phyloP scores from a whole-genome alignment of 345 rosid species.

The Melastoma malabathricum region DNA sequence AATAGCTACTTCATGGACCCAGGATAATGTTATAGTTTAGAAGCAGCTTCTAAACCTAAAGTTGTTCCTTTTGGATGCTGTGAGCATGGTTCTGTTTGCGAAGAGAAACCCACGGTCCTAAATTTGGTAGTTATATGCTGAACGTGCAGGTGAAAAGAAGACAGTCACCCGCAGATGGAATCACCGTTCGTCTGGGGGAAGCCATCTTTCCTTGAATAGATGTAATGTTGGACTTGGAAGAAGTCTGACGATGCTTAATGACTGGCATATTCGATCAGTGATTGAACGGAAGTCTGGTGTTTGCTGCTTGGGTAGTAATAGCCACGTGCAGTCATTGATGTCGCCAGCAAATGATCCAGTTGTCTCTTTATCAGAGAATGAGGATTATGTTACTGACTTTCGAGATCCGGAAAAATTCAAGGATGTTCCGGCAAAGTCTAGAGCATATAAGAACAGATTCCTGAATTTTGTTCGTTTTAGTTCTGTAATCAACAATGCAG shows the following conservation, averaged over 20 bases:
- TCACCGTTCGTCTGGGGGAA: conserved; percentile 11
- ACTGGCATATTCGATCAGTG: conserved; percentile 12
- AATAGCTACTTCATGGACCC: too few species aligned
- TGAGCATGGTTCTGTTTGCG: too few species aligned
- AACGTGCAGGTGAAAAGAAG: conserved; percentile 19
- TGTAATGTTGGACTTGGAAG: conserved; percentile 12
- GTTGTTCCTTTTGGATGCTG: too few species aligned
- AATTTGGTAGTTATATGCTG: conserved; percentile 1
- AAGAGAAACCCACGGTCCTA: neutral
- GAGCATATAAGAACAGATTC: conserved; percentile 60
- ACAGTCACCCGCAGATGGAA: conserved; percentile 9
- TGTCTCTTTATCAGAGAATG: conserved; percentile 22
- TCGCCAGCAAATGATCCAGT: conserved; percentile 21
- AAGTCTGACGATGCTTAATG: conserved; percentile 12
- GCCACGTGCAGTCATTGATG: neutral
- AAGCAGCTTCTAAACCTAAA: too few species aligned
- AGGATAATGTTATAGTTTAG: too few species aligned
- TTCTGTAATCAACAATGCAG: conserved; percentile 60
- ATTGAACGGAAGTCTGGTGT: conserved; percentile 16
- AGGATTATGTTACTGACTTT: conserved; percentile 9
- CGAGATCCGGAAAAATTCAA: conserved; percentile 14
- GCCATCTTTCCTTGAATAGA: conserved; percentile 13
- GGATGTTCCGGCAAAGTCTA: conserved; percentile 19
- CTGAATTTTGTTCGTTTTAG: conserved; percentile 53
- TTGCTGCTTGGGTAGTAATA: conserved; percentile 5